Evolutionary conservation across 192 early-diverging fungal species (phyloP).

Genomic region (Coemansia sp.): DNA sequence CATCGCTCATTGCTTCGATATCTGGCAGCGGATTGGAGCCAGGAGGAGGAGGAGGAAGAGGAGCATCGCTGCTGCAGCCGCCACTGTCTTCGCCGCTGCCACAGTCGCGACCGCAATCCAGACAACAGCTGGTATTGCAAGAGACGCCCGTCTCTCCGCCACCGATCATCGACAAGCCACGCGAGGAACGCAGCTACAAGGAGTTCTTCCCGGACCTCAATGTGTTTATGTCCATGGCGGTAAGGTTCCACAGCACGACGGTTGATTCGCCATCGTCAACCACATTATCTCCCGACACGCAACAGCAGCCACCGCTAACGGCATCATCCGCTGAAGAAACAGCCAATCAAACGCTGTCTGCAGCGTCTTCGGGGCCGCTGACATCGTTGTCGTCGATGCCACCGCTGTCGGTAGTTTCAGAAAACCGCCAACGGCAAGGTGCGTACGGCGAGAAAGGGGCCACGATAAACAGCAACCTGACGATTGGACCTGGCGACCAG

Average conservation of each 20-base stretch:
- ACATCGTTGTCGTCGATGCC: conserved; percentile 6
- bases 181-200: conserved; percentile 81
- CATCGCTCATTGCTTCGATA: conserved; percentile 15
- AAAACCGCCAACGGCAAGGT: background rate
- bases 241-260: conserved; percentile 5
- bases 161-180: conserved; percentile 60
- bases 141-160: conserved; percentile 16
- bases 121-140: background rate
- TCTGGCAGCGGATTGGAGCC: background rate
- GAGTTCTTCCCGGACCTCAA: conserved; percentile 83
- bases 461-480: background rate
- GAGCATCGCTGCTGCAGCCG: background rate
- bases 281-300: background rate
- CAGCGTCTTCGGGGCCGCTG: conserved; percentile 1
- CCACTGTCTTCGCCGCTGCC: background rate
- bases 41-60: background rate
- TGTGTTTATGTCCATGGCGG: conserved; percentile 17
- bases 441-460: background rate
- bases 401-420: background rate
- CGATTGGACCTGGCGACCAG: background rate
- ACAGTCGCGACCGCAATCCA: conserved; percentile 5
- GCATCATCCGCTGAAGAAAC: background rate
- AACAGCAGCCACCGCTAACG: background rate
- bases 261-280: background rate
- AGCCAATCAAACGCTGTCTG: background rate